phyloP scores from a whole-genome alignment of 2,329 filamentous ascomycete genomes.

The Raffaelea albimanens region DNA sequence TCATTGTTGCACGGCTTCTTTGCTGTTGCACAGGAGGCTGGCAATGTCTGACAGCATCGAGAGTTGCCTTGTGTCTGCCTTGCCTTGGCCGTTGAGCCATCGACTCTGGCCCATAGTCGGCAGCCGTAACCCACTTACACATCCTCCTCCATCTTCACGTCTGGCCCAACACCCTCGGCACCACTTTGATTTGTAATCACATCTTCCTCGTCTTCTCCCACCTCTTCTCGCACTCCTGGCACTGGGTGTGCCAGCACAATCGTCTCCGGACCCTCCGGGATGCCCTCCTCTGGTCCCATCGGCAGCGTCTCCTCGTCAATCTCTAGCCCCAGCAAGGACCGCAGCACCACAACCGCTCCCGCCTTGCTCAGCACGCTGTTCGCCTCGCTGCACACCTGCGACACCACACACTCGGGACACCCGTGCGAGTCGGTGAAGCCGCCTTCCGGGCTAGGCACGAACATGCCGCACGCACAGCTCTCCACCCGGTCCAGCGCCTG shows the following conservation, averaged over 20 bases:
- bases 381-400: constrained; percentile 71
- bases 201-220: background rate
- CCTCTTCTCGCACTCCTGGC: constrained; percentile 17
- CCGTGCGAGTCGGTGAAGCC: constrained; percentile 54
- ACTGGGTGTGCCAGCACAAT: constrained; percentile 66
- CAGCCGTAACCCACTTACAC: too few relatives aligned
- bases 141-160: too few relatives aligned
- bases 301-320: constrained; percentile 79
- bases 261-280: constrained; percentile 69
- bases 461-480: constrained; percentile 48
- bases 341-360: constrained; percentile 72
- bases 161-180: too few relatives aligned
- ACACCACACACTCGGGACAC: constrained; percentile 84
- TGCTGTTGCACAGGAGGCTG: too few relatives aligned
- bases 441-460: constrained; percentile 74
- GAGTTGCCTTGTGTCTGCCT: too few relatives aligned
- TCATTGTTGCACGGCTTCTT: too few relatives aligned
- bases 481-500: constrained; percentile 71
- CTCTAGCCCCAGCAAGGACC: constrained; percentile 62
- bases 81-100: too few relatives aligned
- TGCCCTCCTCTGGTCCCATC: constrained; percentile 68
- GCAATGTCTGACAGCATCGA: too few relatives aligned
- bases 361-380: constrained; percentile 94
- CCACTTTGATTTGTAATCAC: too few relatives aligned
- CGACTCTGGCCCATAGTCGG: too few relatives aligned